phyloP scores from a whole-genome alignment of 257 asterid genomes.

The Avicennia marina region DNA sequence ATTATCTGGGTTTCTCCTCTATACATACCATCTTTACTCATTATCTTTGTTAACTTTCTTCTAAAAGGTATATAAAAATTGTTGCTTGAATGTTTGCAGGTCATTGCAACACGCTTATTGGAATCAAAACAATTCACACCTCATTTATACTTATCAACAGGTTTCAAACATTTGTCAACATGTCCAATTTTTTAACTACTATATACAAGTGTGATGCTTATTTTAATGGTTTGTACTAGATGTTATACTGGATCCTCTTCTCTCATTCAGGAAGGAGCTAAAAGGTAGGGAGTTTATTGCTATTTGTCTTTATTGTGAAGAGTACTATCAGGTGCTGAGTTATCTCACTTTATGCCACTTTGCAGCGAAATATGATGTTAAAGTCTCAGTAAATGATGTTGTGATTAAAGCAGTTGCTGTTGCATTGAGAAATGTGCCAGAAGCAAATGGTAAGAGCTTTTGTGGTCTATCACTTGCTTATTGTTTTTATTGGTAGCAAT shows the following conservation, averaged over 20 bases:
- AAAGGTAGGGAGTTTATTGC: conserved; percentile 55
- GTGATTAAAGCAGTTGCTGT: conserved; percentile 88
- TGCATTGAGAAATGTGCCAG: conserved; percentile 85
- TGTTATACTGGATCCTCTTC: conserved; percentile 92
- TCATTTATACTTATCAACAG: conserved; percentile 92
- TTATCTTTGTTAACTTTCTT: background rate
- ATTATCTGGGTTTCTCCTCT: background rate
- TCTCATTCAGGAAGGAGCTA: conserved; percentile 89
- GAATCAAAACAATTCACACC: conserved; percentile 95
- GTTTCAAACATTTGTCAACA: conserved; percentile 32
- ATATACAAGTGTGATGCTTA: conserved; percentile 20
- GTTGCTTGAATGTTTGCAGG: conserved; percentile 40
- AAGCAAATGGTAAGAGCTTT: conserved; percentile 78
- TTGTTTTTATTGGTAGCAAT: conserved; percentile 6
- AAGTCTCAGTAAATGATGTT: conserved; percentile 95
- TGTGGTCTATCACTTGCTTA: conserved; percentile 12
- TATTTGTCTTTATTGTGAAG: conserved; percentile 12
- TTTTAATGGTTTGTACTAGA: conserved; percentile 46
- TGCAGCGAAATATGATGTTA: conserved; percentile 75
- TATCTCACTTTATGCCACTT: conserved; percentile 21
- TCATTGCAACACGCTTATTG: conserved; percentile 88
- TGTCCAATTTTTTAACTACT: conserved; percentile 16
- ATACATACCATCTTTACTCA: conserved; percentile 2
- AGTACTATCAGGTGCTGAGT: conserved; percentile 17
- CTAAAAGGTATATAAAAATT: background rate